Base-by-base conservation (phyloP, 352 stramenopile genomes). In the Globisporangium heterothallicum region DNA sequence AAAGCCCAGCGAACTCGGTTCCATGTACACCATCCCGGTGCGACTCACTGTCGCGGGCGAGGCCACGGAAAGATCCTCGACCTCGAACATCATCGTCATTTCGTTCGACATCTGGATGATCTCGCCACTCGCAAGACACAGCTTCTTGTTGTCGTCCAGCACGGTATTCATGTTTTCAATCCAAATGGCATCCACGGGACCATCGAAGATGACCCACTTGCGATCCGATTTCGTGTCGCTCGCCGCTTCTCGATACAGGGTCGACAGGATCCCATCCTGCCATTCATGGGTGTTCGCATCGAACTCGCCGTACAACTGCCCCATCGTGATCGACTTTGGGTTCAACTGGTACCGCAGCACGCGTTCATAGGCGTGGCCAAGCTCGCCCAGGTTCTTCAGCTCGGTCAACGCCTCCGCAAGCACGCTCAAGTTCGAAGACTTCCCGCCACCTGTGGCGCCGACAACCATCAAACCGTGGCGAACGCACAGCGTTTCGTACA, bases 101-200 rank as follows among this genome's bases (percentile, higher is more conserved):
- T 93, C 76, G 43, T 95, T 91, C 18, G 78, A 94, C 66, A 98
- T 94, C 27, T 90, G 78, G 43, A 98, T 96, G 53, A 98, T 98
- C 61, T 98, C 94, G 25, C 94, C 94, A 45, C 85, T 97, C 13
- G 84, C 93, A 6, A 98, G 64, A 52, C 93, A 98, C 6, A 98
- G 66, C 59, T 98, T 96, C 63, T 97, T 98, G 72, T 98, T 98
- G 68, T 98, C 93, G 54, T 98, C 93, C 40, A 98, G 72, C 10
- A 98, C 94, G 0, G 94, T 98, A 58, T 98, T 98, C 93, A 98
- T 98, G 67, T 97, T 98, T 66, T 98, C 94, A 64, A 98, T 98
- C 94, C 94, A 98, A 46, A 98, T 95, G 6, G 94, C 90, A 56
- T 98, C 94, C 2, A 98, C 94, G 3, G 94, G 94, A 0, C 94